phyloP scores from a whole-genome alignment of 768 basidiomycete species.

The Dictyophora rubrovolvata region DNA sequence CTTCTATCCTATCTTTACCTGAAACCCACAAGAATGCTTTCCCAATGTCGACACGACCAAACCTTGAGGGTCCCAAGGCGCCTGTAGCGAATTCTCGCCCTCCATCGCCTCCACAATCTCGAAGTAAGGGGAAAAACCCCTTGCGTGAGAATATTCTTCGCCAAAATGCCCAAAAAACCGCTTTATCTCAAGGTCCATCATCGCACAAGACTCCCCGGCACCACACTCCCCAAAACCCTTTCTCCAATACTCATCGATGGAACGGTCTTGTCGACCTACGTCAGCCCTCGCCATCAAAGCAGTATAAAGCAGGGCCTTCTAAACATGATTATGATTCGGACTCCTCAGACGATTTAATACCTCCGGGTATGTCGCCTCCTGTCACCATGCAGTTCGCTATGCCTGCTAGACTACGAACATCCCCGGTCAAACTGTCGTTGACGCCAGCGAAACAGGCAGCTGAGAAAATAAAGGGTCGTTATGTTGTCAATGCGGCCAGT shows the following conservation, averaged over 20 bases:
- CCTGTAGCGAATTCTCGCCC: not conserved
- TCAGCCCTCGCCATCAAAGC: conserved; percentile 41
- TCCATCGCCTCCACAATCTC: not conserved
- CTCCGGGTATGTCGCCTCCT: conserved; percentile 39
- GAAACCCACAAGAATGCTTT: not conserved
- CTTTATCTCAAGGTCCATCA: conserved; percentile 9
- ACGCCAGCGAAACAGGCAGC: conserved; percentile 71
- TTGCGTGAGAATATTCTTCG: conserved; percentile 42
- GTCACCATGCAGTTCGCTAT: conserved; percentile 43
- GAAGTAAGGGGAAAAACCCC: conserved; percentile 36
- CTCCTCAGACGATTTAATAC: conserved; percentile 17
- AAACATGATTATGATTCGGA: conserved; percentile 14
- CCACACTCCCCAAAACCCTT: conserved; percentile 57
- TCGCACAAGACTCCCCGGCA: conserved; percentile 37
- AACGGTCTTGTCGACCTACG: conserved; percentile 66
- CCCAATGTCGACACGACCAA: conserved; percentile 15
- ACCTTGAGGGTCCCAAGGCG: not conserved
- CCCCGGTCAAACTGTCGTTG: conserved; percentile 32
- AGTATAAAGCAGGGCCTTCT: conserved; percentile 26
- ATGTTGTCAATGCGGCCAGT: conserved; percentile 45
- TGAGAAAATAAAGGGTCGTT: conserved; percentile 51
- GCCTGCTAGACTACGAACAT: conserved; percentile 25
- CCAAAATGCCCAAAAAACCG: conserved; percentile 34
- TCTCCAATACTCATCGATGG: conserved; percentile 48
- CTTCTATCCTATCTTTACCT: conserved; percentile 16